Conservation (phyloP, 352 stramenopile genomes). For the Globisporangium megalacanthum region DNA sequence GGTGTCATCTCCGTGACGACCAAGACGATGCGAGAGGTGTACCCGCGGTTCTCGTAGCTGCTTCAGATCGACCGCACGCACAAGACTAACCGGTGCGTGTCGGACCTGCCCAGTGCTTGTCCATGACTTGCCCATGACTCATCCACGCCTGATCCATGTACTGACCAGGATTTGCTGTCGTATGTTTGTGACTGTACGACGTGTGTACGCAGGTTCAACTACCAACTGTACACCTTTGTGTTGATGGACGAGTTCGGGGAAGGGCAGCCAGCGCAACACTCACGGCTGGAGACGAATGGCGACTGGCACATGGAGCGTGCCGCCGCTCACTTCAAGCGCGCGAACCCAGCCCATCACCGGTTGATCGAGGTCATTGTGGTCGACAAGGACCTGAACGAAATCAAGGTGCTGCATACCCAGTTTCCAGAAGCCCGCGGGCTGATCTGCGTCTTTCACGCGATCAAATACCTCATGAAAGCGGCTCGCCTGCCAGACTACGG, state of each 20-base stretch:
- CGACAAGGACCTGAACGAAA: conserved; percentile 26
- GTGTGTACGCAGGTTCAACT: conserved; percentile 14
- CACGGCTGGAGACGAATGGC: conserved; percentile 11
- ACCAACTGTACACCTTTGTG: conserved; percentile 19
- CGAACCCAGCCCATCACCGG: conserved; percentile 2
- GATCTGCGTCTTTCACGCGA: conserved; percentile 23
- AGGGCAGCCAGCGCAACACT: conserved; percentile 12
- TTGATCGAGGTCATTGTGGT: conserved; percentile 18
- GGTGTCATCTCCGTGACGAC: conserved; percentile 12
- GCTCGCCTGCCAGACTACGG: too few species aligned
- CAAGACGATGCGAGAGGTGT: conserved; percentile 6
- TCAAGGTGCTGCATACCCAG: conserved; percentile 11
- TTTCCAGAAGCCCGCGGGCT: conserved; percentile 14
- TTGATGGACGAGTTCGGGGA: conserved; percentile 15
- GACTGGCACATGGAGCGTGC: conserved; percentile 21
- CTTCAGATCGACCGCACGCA: conserved; percentile 15
- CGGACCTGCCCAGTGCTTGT: too few species aligned
- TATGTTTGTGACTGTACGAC: too few species aligned
- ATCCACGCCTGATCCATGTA: too few species aligned
- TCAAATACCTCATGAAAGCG: too few species aligned
- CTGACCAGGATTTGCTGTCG: too few species aligned
- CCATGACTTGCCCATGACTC: too few species aligned
- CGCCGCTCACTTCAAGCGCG: conserved; percentile 8
- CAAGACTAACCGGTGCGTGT: conserved; percentile 16
- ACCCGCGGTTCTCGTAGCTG: conserved; percentile 8